These are phyloP conservation scores for Decorospora gaudefroyi DNA, from an alignment of 2,329 filamentous ascomycete genomes.

Conservation along the genomic window DNA sequence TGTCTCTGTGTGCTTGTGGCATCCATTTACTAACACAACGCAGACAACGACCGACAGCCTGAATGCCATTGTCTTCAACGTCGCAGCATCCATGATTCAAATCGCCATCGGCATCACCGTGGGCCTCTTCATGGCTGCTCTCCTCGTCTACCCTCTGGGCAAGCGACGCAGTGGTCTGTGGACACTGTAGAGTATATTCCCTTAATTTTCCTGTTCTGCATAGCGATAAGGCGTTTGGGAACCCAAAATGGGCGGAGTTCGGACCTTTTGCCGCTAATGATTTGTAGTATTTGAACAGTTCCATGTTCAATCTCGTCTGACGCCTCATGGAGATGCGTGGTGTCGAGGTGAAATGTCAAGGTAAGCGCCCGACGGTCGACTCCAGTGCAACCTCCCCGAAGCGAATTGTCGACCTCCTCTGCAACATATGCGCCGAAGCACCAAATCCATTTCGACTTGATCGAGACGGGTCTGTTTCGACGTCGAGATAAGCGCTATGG, in stretches of 20 bases:
- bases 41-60: constrained; percentile 29
- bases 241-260: constrained; percentile 14
- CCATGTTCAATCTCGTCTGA: constrained; percentile 13
- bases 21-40: constrained; percentile 5
- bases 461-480: neutral
- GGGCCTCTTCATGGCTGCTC: constrained; percentile 55
- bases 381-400: constrained; percentile 10
- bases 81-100: constrained; percentile 55
- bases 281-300: constrained; percentile 22
- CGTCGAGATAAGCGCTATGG: too few relatives aligned
- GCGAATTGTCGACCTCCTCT: constrained; percentile 7
- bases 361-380: constrained; percentile 19
- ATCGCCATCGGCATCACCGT: constrained; percentile 59
- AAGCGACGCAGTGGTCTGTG: constrained; percentile 51
- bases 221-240: constrained; percentile 26
- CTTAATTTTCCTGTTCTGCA: constrained; percentile 15
- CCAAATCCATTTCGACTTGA: constrained; percentile 1
- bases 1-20: constrained; percentile 3
- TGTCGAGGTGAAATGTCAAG: constrained; percentile 25
- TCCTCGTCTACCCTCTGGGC: constrained; percentile 56
- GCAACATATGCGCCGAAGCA: constrained; percentile 5
- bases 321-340: constrained; percentile 19
- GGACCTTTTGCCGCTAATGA: constrained; percentile 22
- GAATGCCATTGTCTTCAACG: constrained; percentile 47
- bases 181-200: constrained; percentile 38